Conservation (phyloP, 768 basidiomycete species). For the Mycena polygramma region DNA sequence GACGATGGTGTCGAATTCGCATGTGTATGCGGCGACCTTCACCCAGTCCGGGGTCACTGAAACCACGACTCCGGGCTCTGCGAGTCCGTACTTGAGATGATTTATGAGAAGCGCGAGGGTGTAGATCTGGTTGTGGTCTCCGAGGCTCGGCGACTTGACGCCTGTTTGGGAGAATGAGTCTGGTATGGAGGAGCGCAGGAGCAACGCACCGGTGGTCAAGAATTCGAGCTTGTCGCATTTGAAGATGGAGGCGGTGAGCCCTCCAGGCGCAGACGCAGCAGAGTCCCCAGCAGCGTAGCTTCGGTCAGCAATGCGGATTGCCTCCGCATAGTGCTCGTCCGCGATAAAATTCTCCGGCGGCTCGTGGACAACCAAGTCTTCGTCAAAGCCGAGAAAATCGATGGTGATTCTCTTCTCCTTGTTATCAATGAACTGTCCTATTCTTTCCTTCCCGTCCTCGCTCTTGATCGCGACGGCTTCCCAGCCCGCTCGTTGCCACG, state of each 20-base stretch:
- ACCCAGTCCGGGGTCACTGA: slow-evolving; percentile 36
- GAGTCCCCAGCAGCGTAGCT: slow-evolving; percentile 30
- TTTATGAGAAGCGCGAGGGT: slow-evolving; percentile 37
- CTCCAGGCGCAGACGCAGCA: slow-evolving; percentile 29
- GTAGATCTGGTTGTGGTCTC: slow-evolving; percentile 37
- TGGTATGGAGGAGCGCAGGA: too few species aligned
- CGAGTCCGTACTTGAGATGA: slow-evolving; percentile 36
- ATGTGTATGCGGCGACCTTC: slow-evolving; percentile 37
- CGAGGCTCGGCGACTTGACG: slow-evolving; percentile 22
- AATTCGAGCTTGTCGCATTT: slow-evolving; percentile 36
- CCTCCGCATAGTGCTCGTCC: slow-evolving; percentile 34
- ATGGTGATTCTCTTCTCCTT: slow-evolving; percentile 16
- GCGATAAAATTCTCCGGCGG: slow-evolving; percentile 29
- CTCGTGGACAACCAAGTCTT: slow-evolving; percentile 26
- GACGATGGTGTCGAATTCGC: slow-evolving; percentile 37
- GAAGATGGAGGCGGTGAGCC: slow-evolving; percentile 36
- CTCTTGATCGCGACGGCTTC: slow-evolving; percentile 32
- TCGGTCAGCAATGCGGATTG: slow-evolving; percentile 32
- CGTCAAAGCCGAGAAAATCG: slow-evolving; percentile 35
- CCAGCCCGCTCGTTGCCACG: slow-evolving; percentile 23
- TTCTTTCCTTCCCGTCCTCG: slow-evolving; percentile 24
- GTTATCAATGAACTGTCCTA: slow-evolving; percentile 27
- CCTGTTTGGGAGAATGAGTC: slow-evolving; percentile 12
- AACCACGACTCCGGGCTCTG: slow-evolving; percentile 34
- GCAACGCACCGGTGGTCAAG: slow-evolving; percentile 25